A percentile compares a stretch with the other conserved stretches of the same genome.
phyloP scores from a whole-genome alignment of 2,329 filamentous ascomycete species.

The Xylaria sp. region DNA sequence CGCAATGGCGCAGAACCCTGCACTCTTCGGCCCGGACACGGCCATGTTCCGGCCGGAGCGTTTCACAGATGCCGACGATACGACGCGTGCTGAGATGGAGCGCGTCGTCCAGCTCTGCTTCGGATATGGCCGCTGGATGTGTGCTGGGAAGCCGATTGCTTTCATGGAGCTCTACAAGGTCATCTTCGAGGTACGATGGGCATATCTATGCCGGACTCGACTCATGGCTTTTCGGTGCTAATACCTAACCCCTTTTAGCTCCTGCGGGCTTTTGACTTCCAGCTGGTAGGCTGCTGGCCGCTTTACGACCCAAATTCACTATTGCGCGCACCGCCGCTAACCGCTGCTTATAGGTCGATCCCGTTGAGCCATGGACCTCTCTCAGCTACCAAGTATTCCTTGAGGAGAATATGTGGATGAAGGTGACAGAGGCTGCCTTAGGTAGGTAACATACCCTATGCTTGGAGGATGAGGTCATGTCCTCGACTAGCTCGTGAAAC shows the following conservation, averaged over 20 bases:
- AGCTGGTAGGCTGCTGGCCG: neutral
- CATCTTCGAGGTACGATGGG: constrained; percentile 43
- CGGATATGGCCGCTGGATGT: constrained; percentile 43
- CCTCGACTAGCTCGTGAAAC: too few species aligned
- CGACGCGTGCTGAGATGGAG: constrained; percentile 37
- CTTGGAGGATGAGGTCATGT: too few species aligned
- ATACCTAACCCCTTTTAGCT: neutral
- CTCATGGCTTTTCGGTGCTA: neutral
- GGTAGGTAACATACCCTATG: too few species aligned
- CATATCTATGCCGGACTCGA: neutral
- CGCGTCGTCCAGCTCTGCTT: constrained; percentile 43
- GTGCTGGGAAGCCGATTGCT: constrained; percentile 46
- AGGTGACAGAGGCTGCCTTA: neutral
- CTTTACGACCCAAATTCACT: neutral
- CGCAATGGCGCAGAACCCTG: constrained; percentile 37
- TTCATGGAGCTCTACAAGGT: constrained; percentile 48
- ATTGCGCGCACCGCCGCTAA: neutral
- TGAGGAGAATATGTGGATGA: neutral
- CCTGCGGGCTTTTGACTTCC: neutral
- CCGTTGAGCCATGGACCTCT: neutral
- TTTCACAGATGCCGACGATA: constrained; percentile 43
- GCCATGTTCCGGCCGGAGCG: constrained; percentile 48
- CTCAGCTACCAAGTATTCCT: neutral
- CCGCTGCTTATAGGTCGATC: neutral
- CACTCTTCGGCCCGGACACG: constrained; percentile 41